Evolutionary conservation across 192 early-diverging fungal species (phyloP), one percentile per base, ranked within the genome.

Genomic region (Podila epigama): DNA sequence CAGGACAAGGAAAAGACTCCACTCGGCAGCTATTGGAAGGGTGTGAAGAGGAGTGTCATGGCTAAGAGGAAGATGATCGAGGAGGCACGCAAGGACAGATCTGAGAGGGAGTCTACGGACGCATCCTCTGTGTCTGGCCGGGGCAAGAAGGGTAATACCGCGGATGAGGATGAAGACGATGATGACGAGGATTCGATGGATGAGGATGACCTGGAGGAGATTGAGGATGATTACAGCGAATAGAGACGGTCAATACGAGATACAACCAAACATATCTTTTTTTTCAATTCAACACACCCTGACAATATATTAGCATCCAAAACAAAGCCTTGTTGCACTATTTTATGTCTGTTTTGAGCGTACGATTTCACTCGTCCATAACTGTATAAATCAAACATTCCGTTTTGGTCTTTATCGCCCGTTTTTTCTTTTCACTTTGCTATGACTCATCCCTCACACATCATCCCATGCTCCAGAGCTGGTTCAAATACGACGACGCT

Each of bases 1-100:
- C 73, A 77, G 12, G 73, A 77, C 22, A 77, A 77, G 55, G 72
- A 77, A 29, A 77, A 77, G 66, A 77, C 72, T 1, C 72, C 72
- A 7, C 13, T 77, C 16, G 72, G 72, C 3, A 52, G 50, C 3
- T 77, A 77, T 56, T 77, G 72, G 72, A 77, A 77, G 72, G 72
- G 72, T 8, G 60, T 77, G 10, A 77, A 63, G 39, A 40, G 72
- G 53, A 68, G 72, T 34, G 60, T 77, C 22, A 63, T 68, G 65
- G 72, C 59, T 4, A 77, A 77, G 60, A 36, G 72, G 9, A 77
- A 77, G 66, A 59, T 77, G 72, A 68, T 77, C 37, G 72, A 77
- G 42, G 72, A 77, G 54, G 66, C 72, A 34, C 65, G 72, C 35
- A 67, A 77, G 37, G 72, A 77, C 27, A 29, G 72, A 25, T 60